phyloP scores from a whole-genome alignment of 768 basidiomycete species.

The Mycena latifolia region DNA sequence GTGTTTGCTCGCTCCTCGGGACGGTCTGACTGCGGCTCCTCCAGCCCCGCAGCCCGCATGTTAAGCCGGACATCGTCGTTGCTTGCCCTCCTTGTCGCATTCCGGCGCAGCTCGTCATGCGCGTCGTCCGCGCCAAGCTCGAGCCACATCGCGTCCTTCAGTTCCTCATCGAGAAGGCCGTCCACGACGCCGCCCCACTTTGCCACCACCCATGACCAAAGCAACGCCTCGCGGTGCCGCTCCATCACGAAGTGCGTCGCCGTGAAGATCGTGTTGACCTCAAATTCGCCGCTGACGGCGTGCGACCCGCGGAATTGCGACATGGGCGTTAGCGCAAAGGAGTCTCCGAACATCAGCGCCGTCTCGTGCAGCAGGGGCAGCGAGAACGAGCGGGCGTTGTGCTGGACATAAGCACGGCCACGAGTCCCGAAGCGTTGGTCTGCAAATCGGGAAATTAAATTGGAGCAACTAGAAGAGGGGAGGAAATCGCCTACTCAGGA shows the following conservation, averaged over 20 bases:
- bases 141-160: constrained; percentile 43
- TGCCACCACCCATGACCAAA: constrained; percentile 53
- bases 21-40: constrained; percentile 25
- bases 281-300: constrained; percentile 42
- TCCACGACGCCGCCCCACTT: constrained; percentile 43
- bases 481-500: constrained; percentile 43
- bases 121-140: constrained; percentile 43
- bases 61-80: constrained; percentile 26
- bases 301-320: constrained; percentile 47
- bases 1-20: constrained; percentile 28
- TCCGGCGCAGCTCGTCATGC: constrained; percentile 24
- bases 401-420: constrained; percentile 51
- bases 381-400: constrained; percentile 52
- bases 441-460: neutral
- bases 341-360: constrained; percentile 43
- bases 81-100: constrained; percentile 19
- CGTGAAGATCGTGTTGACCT: constrained; percentile 47
- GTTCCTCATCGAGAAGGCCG: constrained; percentile 21
- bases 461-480: neutral
- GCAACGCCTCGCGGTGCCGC: constrained; percentile 49
- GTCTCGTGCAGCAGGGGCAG: constrained; percentile 49
- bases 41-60: constrained; percentile 32
- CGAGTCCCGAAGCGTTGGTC: constrained; percentile 52
- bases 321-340: constrained; percentile 42
- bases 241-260: constrained; percentile 48